phyloP scores from a whole-genome alignment of 2,329 filamentous ascomycete genomes.

The Xylaria sp. region DNA sequence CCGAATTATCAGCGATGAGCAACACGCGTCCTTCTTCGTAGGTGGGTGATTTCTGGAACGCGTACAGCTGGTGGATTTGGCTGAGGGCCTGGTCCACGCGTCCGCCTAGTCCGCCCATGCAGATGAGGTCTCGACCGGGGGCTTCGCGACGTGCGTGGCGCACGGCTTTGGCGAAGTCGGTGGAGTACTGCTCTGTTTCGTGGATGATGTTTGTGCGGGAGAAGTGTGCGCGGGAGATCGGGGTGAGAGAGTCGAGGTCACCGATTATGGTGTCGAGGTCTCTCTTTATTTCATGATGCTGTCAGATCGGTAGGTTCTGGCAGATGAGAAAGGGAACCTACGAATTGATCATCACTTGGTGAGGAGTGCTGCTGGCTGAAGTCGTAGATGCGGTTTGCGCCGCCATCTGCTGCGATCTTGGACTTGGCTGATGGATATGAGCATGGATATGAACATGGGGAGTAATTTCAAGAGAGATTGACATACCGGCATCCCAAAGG shows the following conservation, averaged over 20 bases:
- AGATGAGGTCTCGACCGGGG: conserved; percentile 56
- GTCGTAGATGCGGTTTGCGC: conserved; percentile 68
- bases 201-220: conserved; percentile 64
- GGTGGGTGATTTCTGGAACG: conserved; percentile 46
- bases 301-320: neutral
- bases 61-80: conserved; percentile 77
- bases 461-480: neutral
- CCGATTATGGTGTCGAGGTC: conserved; percentile 73
- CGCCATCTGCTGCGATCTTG: conserved; percentile 82
- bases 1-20: conserved; percentile 72
- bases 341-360: neutral
- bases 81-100: conserved; percentile 90
- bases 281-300: conserved; percentile 36
- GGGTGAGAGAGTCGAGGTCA: conserved; percentile 78
- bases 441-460: neutral
- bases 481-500: conserved; percentile 29
- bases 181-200: conserved; percentile 77
- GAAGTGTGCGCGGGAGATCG: conserved; percentile 53
- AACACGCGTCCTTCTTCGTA: conserved; percentile 59
- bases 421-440: conserved; percentile 46
- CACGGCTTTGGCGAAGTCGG: conserved; percentile 84
- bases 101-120: conserved; percentile 79
- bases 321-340: too few species aligned
- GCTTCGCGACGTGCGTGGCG: conserved; percentile 21
- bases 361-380: conserved; percentile 25